These are phyloP conservation scores for Syncephalastrum sp. DNA, from an alignment of 371 early-diverging fungal genomes.

Conservation along the genomic window DNA sequence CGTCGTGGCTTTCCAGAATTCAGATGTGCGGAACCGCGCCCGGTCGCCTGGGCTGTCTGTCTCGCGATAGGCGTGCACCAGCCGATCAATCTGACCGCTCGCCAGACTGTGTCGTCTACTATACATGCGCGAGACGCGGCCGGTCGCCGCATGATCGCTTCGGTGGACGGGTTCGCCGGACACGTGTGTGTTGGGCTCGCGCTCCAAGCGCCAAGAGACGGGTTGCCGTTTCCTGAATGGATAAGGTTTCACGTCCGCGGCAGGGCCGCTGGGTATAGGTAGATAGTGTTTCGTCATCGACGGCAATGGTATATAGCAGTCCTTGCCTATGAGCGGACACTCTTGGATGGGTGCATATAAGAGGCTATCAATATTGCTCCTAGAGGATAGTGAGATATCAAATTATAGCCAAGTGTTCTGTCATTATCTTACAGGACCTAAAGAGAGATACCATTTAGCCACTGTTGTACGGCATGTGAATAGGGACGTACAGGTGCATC, in stretches of 20 bases:
- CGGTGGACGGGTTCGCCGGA: not conserved
- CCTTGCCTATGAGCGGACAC: constrained; percentile 4
- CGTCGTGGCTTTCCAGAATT: not conserved
- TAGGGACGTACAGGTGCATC: too few species aligned
- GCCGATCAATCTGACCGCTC: constrained; percentile 6
- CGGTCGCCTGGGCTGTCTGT: not conserved
- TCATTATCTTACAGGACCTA: not conserved
- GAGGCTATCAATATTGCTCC: not conserved
- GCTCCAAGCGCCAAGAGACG: constrained; percentile 2
- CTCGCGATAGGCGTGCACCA: not conserved
- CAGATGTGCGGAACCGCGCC: too few species aligned
- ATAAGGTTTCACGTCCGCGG: not conserved
- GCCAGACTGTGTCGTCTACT: constrained; percentile 9
- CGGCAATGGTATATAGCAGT: constrained; percentile 7
- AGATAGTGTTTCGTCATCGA: not conserved
- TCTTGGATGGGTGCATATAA: constrained; percentile 6
- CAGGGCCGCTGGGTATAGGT: not conserved
- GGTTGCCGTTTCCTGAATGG: constrained; percentile 9
- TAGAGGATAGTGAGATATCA: not conserved
- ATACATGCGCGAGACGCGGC: not conserved
- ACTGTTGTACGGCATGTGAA: too few species aligned
- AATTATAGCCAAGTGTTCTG: not conserved
- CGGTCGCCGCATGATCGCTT: not conserved
- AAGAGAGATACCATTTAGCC: too few species aligned
- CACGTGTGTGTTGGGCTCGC: not conserved